Conservation (phyloP, 2,329 filamentous ascomycete species). For the Claviceps africana region DNA sequence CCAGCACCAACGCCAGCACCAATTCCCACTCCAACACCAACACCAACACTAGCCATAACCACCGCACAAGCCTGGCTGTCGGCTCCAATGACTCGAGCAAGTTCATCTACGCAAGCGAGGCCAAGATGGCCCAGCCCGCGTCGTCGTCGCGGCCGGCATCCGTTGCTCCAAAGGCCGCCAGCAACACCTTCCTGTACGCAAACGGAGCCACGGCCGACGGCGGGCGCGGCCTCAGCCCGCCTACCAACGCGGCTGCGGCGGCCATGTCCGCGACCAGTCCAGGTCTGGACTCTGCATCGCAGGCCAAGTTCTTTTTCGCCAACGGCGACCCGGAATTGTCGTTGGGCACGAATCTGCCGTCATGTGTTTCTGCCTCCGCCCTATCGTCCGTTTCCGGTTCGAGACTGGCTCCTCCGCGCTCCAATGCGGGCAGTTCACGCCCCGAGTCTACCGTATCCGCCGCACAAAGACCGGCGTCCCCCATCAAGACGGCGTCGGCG, state of each 20-base stretch:
- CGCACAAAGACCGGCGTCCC: constrained; percentile 34
- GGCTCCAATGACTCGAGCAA: constrained; percentile 30
- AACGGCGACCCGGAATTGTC: constrained; percentile 44
- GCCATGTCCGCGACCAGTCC: constrained; percentile 22
- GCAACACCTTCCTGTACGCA: constrained; percentile 40
- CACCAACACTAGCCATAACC: constrained; percentile 6
- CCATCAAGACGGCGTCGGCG: constrained; percentile 27
- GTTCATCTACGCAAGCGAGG: constrained; percentile 89
- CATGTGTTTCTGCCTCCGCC: constrained; percentile 29
- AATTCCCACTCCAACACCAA: too few relatives aligned
- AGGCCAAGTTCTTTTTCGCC: constrained; percentile 62
- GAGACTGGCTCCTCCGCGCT: constrained; percentile 27
- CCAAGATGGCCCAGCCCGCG: constrained; percentile 29
- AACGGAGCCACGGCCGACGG: constrained; percentile 31
- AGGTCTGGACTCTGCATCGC: constrained; percentile 22
- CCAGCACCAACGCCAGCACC: background rate
- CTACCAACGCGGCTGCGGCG: constrained; percentile 13
- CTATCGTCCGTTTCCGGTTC: constrained; percentile 32
- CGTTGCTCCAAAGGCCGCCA: constrained; percentile 30
- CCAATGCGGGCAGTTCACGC: constrained; percentile 19
- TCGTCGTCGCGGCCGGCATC: constrained; percentile 24
- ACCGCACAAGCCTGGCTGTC: constrained; percentile 15
- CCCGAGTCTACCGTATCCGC: constrained; percentile 10
- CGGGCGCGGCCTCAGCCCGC: constrained; percentile 20
- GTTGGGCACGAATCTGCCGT: constrained; percentile 20